phyloP scores from a whole-genome alignment of 305 asterid genomes.

The Solanum chacoense region DNA sequence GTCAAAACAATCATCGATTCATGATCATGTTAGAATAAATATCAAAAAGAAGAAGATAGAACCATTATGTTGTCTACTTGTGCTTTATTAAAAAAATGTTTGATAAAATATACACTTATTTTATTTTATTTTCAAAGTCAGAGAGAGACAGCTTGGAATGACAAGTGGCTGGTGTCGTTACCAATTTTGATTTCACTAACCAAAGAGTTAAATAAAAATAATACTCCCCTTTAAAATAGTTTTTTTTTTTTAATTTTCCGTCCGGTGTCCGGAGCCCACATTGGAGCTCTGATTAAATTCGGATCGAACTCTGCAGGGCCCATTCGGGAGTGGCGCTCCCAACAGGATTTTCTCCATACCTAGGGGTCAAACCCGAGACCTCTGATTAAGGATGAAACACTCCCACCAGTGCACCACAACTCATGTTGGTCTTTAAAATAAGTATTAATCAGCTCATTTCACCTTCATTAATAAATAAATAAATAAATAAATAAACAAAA shows the following conservation, averaged over 20 bases:
- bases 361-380: too few species aligned
- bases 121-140: slow-evolving; percentile 11
- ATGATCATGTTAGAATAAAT: slow-evolving; percentile 28
- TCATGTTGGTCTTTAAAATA: too few species aligned
- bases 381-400: too few species aligned
- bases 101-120: neutral
- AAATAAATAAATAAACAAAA: neutral
- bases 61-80: slow-evolving; percentile 30
- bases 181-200: neutral
- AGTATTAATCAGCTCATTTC: neutral
- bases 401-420: too few species aligned
- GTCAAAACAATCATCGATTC: slow-evolving; percentile 65
- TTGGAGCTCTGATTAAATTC: too few species aligned
- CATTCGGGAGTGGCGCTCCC: too few species aligned
- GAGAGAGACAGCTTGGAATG: slow-evolving; percentile 15
- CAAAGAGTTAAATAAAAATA: neutral
- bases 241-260: too few species aligned
- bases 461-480: neutral
- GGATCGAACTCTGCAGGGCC: too few species aligned
- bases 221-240: neutral
- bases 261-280: too few species aligned
- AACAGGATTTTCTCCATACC: too few species aligned
- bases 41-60: slow-evolving; percentile 12
- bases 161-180: neutral
- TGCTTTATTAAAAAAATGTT: slow-evolving; percentile 30